These are phyloP conservation scores for Cavenderia fasciculata DNA, from an alignment of 78 protist genomes.

Conservation along the genomic window DNA sequence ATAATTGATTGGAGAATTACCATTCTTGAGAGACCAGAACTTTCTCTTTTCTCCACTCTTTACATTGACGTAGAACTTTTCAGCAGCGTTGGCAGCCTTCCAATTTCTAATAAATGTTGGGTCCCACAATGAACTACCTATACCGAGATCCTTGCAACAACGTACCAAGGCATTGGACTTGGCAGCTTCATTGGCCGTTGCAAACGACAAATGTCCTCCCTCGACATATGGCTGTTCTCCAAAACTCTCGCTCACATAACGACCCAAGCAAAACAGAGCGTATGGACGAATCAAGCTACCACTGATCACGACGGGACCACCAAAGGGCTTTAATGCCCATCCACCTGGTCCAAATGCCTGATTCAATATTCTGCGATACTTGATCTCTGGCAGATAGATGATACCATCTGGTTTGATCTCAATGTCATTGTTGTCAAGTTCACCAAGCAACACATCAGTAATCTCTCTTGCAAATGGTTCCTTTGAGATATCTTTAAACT, in stretches of 20 bases:
- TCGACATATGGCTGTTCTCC: conserved; percentile 75
- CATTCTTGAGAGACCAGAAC: conserved; percentile 34
- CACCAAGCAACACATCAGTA: conserved; percentile 45
- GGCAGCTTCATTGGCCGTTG: conserved; percentile 78
- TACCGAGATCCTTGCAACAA: conserved; percentile 86
- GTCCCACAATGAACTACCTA: conserved; percentile 80
- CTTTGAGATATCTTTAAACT: conserved; percentile 52
- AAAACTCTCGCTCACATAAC: conserved; percentile 58
- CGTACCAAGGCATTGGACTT: conserved; percentile 84
- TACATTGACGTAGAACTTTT: conserved; percentile 42
- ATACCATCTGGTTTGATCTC: conserved; percentile 84
- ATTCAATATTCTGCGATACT: conserved; percentile 80
- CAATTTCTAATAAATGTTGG: conserved; percentile 77
- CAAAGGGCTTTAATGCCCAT: conserved; percentile 84
- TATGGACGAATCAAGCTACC: conserved; percentile 55
- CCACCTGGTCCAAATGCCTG: conserved; percentile 88
- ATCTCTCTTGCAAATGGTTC: conserved; percentile 54
- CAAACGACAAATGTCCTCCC: conserved; percentile 8
- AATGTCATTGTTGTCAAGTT: conserved; percentile 34
- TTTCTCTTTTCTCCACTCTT: conserved; percentile 45
- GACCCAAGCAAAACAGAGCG: conserved; percentile 80
- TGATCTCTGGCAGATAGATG: conserved; percentile 85
- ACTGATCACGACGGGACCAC: conserved; percentile 47
- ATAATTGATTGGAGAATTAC: conserved; percentile 8
- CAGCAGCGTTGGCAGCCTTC: conserved; percentile 54